phyloP scores from a whole-genome alignment of 164 flowering plant species.

The Aristolochia contorta region DNA sequence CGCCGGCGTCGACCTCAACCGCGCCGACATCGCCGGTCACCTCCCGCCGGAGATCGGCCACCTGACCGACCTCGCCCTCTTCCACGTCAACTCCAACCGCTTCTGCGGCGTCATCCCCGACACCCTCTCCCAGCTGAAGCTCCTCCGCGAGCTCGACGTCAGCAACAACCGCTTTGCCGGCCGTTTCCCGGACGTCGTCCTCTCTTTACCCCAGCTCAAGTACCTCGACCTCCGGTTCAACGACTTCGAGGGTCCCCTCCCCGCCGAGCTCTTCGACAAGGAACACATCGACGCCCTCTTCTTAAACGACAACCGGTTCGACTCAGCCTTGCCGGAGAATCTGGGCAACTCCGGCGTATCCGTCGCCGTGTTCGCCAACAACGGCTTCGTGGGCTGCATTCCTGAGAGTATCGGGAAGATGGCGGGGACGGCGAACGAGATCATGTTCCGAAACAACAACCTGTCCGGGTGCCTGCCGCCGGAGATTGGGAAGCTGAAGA shows the following conservation, averaged over 20 bases:
- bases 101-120: slow-evolving; percentile 31
- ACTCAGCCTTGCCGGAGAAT: slow-evolving; percentile 23
- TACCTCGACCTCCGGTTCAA: slow-evolving; percentile 49
- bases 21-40: slow-evolving; percentile 19
- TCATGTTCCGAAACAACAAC: slow-evolving; percentile 20
- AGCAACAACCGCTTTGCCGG: slow-evolving; percentile 55
- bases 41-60: slow-evolving; percentile 21
- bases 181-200: slow-evolving; percentile 33
- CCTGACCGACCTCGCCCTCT: slow-evolving; percentile 16
- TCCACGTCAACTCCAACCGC: slow-evolving; percentile 27
- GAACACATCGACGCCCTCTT: slow-evolving; percentile 40
- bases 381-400: slow-evolving; percentile 30
- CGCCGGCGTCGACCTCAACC: slow-evolving; percentile 22
- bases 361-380: slow-evolving; percentile 30
- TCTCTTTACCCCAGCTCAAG: slow-evolving; percentile 30
- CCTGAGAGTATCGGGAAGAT: slow-evolving; percentile 39
- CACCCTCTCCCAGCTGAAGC: slow-evolving; percentile 10
- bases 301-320: slow-evolving; percentile 40
- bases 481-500: slow-evolving; percentile 27
- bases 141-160: slow-evolving; percentile 25
- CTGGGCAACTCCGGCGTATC: slow-evolving; percentile 34
- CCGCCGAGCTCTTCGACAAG: slow-evolving; percentile 31
- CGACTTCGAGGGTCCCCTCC: slow-evolving; percentile 39
- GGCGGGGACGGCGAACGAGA: slow-evolving; percentile 33
- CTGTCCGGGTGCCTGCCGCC: slow-evolving; percentile 31